Percentiles rank a stretch among this genome's conserved stretches.
These are phyloP conservation scores for Vitis hybrid DNA, from an alignment of 177 flowering plant species.

Conservation along the genomic window DNA sequence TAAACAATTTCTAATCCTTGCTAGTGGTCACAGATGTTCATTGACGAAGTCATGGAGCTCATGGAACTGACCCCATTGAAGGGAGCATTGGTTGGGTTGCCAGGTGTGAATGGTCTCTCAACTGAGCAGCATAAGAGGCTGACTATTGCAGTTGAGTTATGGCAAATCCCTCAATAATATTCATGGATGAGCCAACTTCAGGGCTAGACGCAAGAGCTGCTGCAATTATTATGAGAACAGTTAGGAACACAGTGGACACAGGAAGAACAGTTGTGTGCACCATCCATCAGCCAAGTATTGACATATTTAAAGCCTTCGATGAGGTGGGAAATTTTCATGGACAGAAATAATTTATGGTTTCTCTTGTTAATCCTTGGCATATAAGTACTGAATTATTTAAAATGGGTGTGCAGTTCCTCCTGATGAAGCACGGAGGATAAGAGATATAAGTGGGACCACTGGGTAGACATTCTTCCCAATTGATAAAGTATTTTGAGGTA, in stretches of 20 bases:
- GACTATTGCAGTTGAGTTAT: slow-evolving; percentile 86
- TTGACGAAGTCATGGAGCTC: slow-evolving; percentile 62
- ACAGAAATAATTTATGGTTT: not conserved
- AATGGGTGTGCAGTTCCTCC: slow-evolving; percentile 52
- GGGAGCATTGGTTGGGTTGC: slow-evolving; percentile 57
- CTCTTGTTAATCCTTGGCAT: not conserved
- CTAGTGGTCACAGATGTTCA: slow-evolving; percentile 43
- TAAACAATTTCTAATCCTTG: no score
- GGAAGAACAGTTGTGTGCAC: slow-evolving; percentile 93
- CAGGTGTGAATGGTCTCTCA: slow-evolving; percentile 79
- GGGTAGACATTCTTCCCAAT: slow-evolving; percentile 55
- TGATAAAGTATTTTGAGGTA: slow-evolving; percentile 75
- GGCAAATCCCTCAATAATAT: slow-evolving; percentile 85
- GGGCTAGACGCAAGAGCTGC: slow-evolving; percentile 93
- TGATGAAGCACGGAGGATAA: slow-evolving; percentile 75
- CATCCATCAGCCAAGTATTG: slow-evolving; percentile 88
- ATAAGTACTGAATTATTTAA: not conserved
- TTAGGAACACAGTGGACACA: slow-evolving; percentile 80
- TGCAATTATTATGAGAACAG: slow-evolving; percentile 86
- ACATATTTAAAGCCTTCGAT: slow-evolving; percentile 84
- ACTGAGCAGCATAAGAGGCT: slow-evolving; percentile 85
- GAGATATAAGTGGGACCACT: slow-evolving; percentile 76
- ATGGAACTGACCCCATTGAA: slow-evolving; percentile 47
- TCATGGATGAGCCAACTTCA: slow-evolving; percentile 94
- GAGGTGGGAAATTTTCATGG: slow-evolving; percentile 40